Conservation (phyloP, 2,329 filamentous ascomycete species). For the Neofusicoccum ribis region DNA sequence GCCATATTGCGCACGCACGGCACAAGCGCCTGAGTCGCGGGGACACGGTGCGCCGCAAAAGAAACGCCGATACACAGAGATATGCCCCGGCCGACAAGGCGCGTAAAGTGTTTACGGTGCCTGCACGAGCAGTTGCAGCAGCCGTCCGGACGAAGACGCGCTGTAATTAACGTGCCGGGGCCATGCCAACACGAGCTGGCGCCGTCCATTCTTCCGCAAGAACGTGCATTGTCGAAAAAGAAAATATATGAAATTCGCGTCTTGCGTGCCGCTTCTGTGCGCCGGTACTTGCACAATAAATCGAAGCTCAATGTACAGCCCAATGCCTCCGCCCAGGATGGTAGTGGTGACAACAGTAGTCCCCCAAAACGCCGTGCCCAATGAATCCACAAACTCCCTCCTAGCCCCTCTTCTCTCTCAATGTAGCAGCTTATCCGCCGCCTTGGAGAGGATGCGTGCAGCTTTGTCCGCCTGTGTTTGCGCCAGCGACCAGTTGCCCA, state of each 20-base stretch:
- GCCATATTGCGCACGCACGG: neutral
- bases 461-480: slow-evolving; percentile 70
- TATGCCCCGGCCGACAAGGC: too few species aligned
- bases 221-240: too few species aligned
- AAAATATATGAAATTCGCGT: neutral
- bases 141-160: too few species aligned
- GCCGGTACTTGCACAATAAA: slow-evolving; percentile 1
- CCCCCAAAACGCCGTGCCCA: slow-evolving; percentile 4
- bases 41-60: too few species aligned
- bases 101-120: too few species aligned
- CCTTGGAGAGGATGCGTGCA: slow-evolving; percentile 64
- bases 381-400: neutral
- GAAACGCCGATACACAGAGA: too few species aligned
- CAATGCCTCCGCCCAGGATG: slow-evolving; percentile 1
- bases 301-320: slow-evolving; percentile 11
- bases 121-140: too few species aligned
- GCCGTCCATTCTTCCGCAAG: too few species aligned
- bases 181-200: too few species aligned
- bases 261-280: slow-evolving; percentile 3
- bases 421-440: slow-evolving; percentile 35
- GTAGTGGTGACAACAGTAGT: neutral
- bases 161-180: too few species aligned
- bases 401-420: neutral
- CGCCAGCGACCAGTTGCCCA: slow-evolving; percentile 68
- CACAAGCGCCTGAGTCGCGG: neutral